A percentile compares a stretch with the other conserved stretches of the same genome.
These are phyloP conservation scores for Stagonosporopsis tanaceti DNA, from an alignment of 2,329 filamentous ascomycete genomes.

Conservation along the genomic window DNA sequence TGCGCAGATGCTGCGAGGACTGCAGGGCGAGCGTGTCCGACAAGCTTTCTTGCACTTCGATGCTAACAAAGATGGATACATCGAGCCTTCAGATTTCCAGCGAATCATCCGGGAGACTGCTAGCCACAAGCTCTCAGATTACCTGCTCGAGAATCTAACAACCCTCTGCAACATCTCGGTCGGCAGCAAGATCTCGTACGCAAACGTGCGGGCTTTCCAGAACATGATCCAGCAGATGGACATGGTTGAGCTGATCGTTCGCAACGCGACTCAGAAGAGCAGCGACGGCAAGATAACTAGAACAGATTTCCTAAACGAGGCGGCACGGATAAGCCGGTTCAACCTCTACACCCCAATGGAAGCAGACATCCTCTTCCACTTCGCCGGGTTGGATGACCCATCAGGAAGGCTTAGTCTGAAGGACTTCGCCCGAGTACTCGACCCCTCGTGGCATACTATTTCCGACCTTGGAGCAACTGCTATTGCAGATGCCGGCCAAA, in stretches of 20 bases:
- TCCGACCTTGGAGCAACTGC: constrained; percentile 63
- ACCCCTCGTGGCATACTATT: constrained; percentile 84
- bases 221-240: constrained; percentile 99
- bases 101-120: constrained; percentile 94
- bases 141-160: constrained; percentile 87
- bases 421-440: constrained; percentile 95
- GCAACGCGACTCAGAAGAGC: constrained; percentile 84
- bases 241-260: constrained; percentile 90
- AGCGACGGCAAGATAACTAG: constrained; percentile 91
- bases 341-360: constrained; percentile 98
- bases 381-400: constrained; percentile 89
- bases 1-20: constrained; percentile 93
- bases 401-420: constrained; percentile 81
- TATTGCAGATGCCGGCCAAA: constrained; percentile 56
- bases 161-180: constrained; percentile 94
- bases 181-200: constrained; percentile 94
- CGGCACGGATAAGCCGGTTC: constrained; percentile 88
- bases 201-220: constrained; percentile 96
- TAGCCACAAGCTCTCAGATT: constrained; percentile 95
- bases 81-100: constrained; percentile 94
- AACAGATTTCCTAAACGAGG: constrained; percentile 93
- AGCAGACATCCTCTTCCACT: constrained; percentile 98
- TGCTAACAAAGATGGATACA: constrained; percentile 90
- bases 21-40: constrained; percentile 94
- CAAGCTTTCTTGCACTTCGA: constrained; percentile 95